Base-by-base conservation (phyloP, 345 rosid genomes). In the Lagerstroemia speciosa region DNA sequence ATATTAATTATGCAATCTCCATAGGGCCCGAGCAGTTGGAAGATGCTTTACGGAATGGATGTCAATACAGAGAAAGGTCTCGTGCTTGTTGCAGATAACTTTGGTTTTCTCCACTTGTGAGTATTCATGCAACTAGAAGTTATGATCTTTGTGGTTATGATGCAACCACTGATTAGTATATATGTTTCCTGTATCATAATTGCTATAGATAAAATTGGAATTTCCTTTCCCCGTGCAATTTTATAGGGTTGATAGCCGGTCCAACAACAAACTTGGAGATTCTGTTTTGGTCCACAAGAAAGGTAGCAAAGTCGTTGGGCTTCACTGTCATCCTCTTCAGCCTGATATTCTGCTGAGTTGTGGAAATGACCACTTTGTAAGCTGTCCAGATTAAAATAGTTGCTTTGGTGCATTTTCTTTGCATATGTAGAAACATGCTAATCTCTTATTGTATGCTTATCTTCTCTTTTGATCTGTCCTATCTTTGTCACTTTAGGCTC, bases 11-110 rank as follows among this genome's bases (percentile, higher is more conserved):
- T 68, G 57, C 31, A 64, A 63, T 4, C 24, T 5, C 37, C 69
- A 61, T 71, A 93, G 98, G 98, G 98, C 7, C 81, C 78, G 40
- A 71, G 55, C 48, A 91, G 22, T 64, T 93, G 98, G 97, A 91
- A 86, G 83, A 93, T 93, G 97, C 84, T 93, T 24, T 91, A 89
- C 57, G 98, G 95, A 60, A 89, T 93, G 98, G 98, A 93, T 79
- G 66, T 89, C 66, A 93, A 93, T 78, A 48, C 87, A 10, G 97
- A 93, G 71, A 89, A 84, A 82, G 81, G 88, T 70, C 80, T 84
- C 62, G 90, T 91, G 61, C 81, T 93, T 67, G 88, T 77, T 69
- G 91, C 98, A 66, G 98, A 93, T 78, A 93, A 78, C 76, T 88
- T 88, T 52, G 98, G 97, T 37, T 83, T 77, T 72, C 93, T 93